phyloP scores from a whole-genome alignment of 257 asterid genomes.

The Misopates orontium region DNA sequence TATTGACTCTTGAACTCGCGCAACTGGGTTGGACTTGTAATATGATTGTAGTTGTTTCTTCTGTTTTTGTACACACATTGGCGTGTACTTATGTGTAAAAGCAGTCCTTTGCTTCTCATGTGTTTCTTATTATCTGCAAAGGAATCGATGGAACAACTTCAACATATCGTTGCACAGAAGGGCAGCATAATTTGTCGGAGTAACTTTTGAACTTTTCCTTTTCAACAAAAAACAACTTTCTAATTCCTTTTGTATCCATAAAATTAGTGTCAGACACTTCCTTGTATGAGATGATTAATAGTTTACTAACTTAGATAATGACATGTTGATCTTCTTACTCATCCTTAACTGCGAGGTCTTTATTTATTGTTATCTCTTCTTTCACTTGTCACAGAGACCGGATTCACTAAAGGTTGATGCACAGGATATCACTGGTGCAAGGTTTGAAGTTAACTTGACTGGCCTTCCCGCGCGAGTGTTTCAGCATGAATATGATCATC shows the following conservation, averaged over 20 bases:
- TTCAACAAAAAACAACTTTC: too few relatives aligned
- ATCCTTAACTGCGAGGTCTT: background rate
- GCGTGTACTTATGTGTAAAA: background rate
- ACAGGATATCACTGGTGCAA: slow-evolving; percentile 69
- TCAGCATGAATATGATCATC: slow-evolving; percentile 94
- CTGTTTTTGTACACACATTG: background rate
- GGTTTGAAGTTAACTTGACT: slow-evolving; percentile 61
- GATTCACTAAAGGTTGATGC: slow-evolving; percentile 80
- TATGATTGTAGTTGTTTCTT: background rate
- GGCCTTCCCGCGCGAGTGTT: slow-evolving; percentile 87
- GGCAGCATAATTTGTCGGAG: too few relatives aligned
- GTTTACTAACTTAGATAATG: background rate
- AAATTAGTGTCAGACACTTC: background rate
- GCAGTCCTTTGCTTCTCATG: too few relatives aligned
- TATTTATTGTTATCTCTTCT: background rate
- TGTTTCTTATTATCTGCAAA: too few relatives aligned
- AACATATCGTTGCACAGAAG: too few relatives aligned
- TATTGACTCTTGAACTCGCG: background rate
- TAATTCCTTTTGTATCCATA: too few relatives aligned
- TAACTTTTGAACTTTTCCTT: too few relatives aligned
- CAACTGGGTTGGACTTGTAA: background rate
- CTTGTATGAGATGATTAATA: background rate
- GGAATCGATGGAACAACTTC: too few relatives aligned
- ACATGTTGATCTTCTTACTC: slow-evolving; percentile 7
- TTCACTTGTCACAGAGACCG: slow-evolving; percentile 85